A percentile compares a stretch with the other conserved stretches of the same genome.
Evolutionary conservation across 2,329 filamentous ascomycete genomes (phyloP).

Genomic region (Nemania sp.): DNA sequence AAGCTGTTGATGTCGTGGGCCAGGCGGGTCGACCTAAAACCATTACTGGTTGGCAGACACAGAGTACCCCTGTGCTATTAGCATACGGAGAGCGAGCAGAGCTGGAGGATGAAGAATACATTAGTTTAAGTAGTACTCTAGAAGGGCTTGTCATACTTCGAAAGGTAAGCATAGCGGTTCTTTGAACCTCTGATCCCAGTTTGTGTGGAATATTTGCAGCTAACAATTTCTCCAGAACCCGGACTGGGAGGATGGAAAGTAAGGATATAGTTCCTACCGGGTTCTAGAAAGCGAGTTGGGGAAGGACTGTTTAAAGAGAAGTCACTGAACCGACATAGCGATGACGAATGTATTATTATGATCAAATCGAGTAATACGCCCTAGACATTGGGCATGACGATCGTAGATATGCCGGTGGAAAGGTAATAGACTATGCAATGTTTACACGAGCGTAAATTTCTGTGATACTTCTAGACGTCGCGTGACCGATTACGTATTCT

Average conservation of each 20-base stretch:
- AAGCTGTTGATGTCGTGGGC: slow-evolving; percentile 97
- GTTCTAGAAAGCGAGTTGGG: no score
- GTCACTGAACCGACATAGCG: not conserved
- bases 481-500: slow-evolving; percentile 6
- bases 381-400: slow-evolving; percentile 8
- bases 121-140: slow-evolving; percentile 88
- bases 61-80: slow-evolving; percentile 96
- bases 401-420: slow-evolving; percentile 23
- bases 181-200: not conserved
- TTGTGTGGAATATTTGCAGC: slow-evolving; percentile 4
- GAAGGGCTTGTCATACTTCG: slow-evolving; percentile 96
- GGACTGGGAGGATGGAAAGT: slow-evolving; percentile 66
- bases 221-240: slow-evolving; percentile 58
- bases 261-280: not conserved
- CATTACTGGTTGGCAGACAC: slow-evolving; percentile 99
- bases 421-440: slow-evolving; percentile 33
- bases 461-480: not conserved
- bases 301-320: not conserved
- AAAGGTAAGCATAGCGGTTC: slow-evolving; percentile 75
- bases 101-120: slow-evolving; percentile 97
- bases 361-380: slow-evolving; percentile 31
- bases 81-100: slow-evolving; percentile 96
- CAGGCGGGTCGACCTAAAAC: slow-evolving; percentile 98
- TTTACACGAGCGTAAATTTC: not conserved
- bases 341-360: slow-evolving; percentile 46